Evolutionary conservation across 805 yeast genomes (phyloP), one percentile per base, ranked within the genome.

Genomic region (Yarrowia sp.): DNA sequence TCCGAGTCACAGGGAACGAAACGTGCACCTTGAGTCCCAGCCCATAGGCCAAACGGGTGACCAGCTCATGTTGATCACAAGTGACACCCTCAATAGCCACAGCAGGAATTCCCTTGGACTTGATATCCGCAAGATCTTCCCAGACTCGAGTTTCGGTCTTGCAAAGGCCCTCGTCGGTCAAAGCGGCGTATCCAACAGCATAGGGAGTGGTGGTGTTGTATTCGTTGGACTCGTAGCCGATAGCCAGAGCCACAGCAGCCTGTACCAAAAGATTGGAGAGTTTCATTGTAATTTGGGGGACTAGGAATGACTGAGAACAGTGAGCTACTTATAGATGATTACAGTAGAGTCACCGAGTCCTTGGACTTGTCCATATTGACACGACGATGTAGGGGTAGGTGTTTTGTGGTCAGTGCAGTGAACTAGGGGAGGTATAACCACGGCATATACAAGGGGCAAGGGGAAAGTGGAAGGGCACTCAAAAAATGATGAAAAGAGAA

Each of bases 181-280:
- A 12, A 7, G 63, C 63, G 2, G 63, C 63, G n/a, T 56, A 56
- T 4, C 63, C 63, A 8, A 56, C 63, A n/a, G 63, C 63, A 5
- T 56, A 56, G 63, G 63, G 63, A 41, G 40, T 15, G 48, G 38
- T 8, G 2, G 63, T 15, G 63, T 41, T 26, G 48, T 41, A 38
- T 11, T 26, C 38, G 5, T 14, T 22, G 10, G 63, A 10, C 40
- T 42, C 9, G 48, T 41, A 56, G 48, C 63, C 63, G 3, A 56
- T 15, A 26, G 63, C 63, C 22, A 41, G 48, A 0, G 15, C 63
- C 8, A 16, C 22, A 1, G 63, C 9, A 15, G 63, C 38, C 1
- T 56, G 63, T 8, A n/a, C 26, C 7, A 56, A n/a, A 16, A 56
- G 38, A n/a, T 3, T 12, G 36, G 22, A 22, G 32, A 56, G 26